Evolutionary conservation across 495 filamentous ascomycete genomes (phyloP), one percentile per base, ranked within the genome.

Genomic region (Sordaria brevicollis): DNA sequence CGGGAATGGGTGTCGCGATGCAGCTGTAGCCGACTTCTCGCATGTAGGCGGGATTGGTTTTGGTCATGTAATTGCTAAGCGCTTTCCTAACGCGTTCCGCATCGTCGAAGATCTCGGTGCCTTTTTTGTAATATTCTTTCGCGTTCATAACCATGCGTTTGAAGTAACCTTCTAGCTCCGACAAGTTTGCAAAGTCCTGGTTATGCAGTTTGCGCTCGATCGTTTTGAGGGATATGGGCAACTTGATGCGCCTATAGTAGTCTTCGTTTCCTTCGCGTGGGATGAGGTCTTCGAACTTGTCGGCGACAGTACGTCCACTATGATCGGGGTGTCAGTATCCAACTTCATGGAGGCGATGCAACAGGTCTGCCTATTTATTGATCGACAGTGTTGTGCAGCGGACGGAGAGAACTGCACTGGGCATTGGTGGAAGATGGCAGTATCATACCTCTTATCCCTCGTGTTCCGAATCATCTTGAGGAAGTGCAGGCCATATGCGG

Each of bases 121-220:
- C 82, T 74, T 86, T 89, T 66, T 87, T 83, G 73, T 92, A 92
- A 78, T 83, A 91, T 29, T 88, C 84, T 74, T 93, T 93, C 6
- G 91, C 90, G 76, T 93, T 93, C 39, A 83, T 84, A 69, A 93
- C 87, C 82, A 93, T 87, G 49, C 90, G 89, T 80, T 93, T 93
- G 73, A 92, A 84, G 73, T 91, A 91, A 73, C 87, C 87, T 75
- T 93, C 91, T 7, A 93, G 75, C 34, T 83, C 79, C 29, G 89
- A 84, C 43, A 93, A 78, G 37, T 79, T 87, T 11, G 82, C 74
- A 76, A 93, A 96, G 69, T 87, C 85, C 39, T 85, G 79, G 25
- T 84, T 82, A 31, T 86, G 80, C 36, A 94, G 82, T 78, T 91
- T 92, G n/a, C 76, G 83, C 79, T 92, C 89, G 62, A 96, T 90